Conservation (phyloP, 305 asterid species). For the Striga hermonthica region DNA sequence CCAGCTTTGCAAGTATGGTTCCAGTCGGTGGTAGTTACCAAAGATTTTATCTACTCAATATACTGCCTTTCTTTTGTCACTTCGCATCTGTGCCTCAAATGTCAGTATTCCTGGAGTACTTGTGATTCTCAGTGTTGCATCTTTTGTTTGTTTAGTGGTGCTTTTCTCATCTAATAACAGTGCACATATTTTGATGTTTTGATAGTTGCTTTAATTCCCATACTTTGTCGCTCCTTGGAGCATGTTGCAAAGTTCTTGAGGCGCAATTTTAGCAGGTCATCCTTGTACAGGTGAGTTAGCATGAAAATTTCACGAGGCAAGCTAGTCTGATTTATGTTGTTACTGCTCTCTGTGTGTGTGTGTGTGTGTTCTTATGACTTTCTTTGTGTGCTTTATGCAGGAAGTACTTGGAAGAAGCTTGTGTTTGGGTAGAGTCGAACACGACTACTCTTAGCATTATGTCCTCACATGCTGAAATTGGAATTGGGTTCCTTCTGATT, state of each 20-base stretch:
- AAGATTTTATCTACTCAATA: constrained; percentile 74
- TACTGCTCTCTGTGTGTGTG: constrained; percentile 7
- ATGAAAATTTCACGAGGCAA: constrained; percentile 14
- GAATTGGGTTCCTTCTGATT: constrained; percentile 73
- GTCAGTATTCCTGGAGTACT: constrained; percentile 41
- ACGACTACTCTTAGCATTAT: constrained; percentile 62
- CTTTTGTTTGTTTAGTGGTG: constrained; percentile 14
- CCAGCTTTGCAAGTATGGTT: constrained; percentile 90
- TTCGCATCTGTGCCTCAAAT: constrained; percentile 76
- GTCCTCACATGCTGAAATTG: constrained; percentile 84
- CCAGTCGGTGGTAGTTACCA: constrained; percentile 69
- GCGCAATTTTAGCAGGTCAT: constrained; percentile 81
- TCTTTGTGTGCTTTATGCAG: constrained; percentile 44
- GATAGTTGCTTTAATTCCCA: constrained; percentile 87
- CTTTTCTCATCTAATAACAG: constrained; percentile 6
- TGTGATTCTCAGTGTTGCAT: constrained; percentile 13
- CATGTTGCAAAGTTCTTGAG: constrained; percentile 83
- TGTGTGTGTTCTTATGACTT: constrained; percentile 24
- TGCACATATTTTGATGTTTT: constrained; percentile 25
- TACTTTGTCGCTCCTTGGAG: constrained; percentile 74
- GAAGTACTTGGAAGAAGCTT: constrained; percentile 85
- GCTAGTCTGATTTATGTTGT: neutral
- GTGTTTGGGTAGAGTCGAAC: constrained; percentile 98
- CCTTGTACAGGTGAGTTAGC: constrained; percentile 67
- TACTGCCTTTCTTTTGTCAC: constrained; percentile 80